A percentile compares a stretch with the other conserved stretches of the same genome.
Conservation (phyloP, 768 basidiomycete genomes). For the Mycena kentingensis region DNA sequence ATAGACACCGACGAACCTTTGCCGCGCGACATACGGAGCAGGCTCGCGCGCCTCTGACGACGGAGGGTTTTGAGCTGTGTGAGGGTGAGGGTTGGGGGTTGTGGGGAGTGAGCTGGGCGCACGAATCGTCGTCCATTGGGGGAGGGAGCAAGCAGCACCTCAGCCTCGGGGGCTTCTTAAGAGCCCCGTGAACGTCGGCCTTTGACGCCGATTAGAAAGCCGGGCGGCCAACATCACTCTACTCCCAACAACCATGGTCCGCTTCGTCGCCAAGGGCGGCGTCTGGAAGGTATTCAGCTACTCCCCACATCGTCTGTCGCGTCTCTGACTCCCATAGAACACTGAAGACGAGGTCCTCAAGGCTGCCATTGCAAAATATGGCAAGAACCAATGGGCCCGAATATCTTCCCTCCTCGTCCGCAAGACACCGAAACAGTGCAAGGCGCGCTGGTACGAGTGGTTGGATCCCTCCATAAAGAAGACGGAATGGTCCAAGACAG, state of each 20-base stretch:
- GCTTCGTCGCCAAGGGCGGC: slow-evolving; percentile 92
- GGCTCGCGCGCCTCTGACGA: slow-evolving; percentile 60
- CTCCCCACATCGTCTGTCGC: slow-evolving; percentile 12
- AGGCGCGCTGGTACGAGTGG: slow-evolving; percentile 99
- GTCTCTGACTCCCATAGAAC: slow-evolving; percentile 53
- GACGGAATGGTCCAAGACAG: slow-evolving; percentile 99
- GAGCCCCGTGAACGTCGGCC: no score
- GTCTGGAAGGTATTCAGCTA: slow-evolving; percentile 89
- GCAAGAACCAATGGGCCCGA: slow-evolving; percentile 98
- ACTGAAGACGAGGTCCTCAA: slow-evolving; percentile 98
- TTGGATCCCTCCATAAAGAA: slow-evolving; percentile 99
- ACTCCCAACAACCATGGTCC: no score
- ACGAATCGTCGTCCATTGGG: slow-evolving; percentile 8
- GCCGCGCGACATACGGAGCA: slow-evolving; percentile 86
- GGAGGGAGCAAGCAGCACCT: no score
- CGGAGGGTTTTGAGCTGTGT: slow-evolving; percentile 46
- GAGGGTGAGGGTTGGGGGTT: background rate
- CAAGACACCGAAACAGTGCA: slow-evolving; percentile 99
- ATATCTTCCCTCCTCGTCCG: slow-evolving; percentile 96
- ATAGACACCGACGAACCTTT: slow-evolving; percentile 51
- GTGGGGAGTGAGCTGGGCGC: slow-evolving; percentile 6
- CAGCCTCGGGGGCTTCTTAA: no score
- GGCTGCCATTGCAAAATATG: slow-evolving; percentile 97
- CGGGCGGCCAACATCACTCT: no score
- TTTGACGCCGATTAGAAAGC: no score